phyloP scores from a whole-genome alignment of 257 asterid genomes.

The Capsicum baccatum region DNA sequence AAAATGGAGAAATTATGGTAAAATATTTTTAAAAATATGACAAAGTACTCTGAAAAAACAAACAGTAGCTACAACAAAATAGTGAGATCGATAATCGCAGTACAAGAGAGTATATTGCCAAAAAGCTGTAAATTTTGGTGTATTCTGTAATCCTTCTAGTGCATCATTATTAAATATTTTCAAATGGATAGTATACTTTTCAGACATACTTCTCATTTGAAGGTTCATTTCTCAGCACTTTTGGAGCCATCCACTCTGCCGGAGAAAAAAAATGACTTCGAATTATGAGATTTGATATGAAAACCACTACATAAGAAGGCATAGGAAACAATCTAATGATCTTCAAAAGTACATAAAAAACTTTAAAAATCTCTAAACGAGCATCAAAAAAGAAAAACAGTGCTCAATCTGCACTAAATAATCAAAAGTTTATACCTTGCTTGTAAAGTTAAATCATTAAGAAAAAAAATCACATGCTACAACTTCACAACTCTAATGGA shows the following conservation, averaged over 20 bases:
- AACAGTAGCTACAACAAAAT: too few relatives aligned
- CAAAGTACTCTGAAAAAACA: too few relatives aligned
- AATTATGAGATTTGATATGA: background rate
- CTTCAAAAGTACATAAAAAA: background rate
- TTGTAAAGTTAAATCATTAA: background rate
- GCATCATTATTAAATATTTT: constrained; percentile 20
- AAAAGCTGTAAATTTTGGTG: too few relatives aligned
- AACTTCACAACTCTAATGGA: background rate
- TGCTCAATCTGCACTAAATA: background rate
- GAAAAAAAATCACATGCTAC: background rate
- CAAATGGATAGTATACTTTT: background rate
- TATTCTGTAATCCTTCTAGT: background rate
- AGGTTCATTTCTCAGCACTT: constrained; percentile 97
- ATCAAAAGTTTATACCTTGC: background rate
- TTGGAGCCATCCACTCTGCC: constrained; percentile 99
- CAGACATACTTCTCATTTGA: constrained; percentile 84
- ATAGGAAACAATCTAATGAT: background rate
- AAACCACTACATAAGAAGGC: background rate
- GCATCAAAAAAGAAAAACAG: background rate
- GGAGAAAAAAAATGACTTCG: constrained; percentile 40
- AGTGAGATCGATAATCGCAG: too few relatives aligned
- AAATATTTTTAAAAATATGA: too few relatives aligned
- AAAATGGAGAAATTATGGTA: too few relatives aligned
- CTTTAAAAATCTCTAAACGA: background rate
- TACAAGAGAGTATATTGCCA: too few relatives aligned